Evolutionary conservation across 345 rosid genomes (phyloP).

Genomic region (Eucalyptus marginata): DNA sequence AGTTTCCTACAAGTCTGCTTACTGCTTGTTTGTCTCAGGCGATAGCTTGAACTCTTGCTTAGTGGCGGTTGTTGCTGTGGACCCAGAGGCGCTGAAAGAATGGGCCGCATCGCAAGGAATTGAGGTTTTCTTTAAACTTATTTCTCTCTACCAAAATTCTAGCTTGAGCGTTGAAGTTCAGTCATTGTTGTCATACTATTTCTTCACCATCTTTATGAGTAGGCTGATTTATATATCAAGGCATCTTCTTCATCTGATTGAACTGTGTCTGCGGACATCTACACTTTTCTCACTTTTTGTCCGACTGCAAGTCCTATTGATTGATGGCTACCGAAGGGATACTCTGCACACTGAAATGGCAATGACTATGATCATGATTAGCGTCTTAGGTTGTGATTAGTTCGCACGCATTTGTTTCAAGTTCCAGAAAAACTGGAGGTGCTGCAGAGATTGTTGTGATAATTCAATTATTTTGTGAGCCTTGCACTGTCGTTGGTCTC

Average conservation of each 20-base stretch:
- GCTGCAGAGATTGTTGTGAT: not conserved
- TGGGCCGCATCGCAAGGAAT: slow-evolving; percentile 75
- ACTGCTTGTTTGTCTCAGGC: slow-evolving; percentile 27
- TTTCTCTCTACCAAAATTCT: not conserved
- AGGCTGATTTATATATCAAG: not conserved
- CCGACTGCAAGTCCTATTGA: accelerated
- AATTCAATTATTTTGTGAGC: not conserved
- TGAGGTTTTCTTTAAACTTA: slow-evolving; percentile 19
- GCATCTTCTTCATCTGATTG: not conserved
- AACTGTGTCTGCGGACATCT: not conserved
- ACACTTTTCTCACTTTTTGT: not conserved
- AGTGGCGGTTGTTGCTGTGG: slow-evolving; percentile 70
- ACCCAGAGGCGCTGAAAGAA: slow-evolving; percentile 59
- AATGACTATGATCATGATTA: not conserved
- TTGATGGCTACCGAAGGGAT: not conserved
- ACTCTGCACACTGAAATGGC: not conserved
- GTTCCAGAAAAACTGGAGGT: not conserved
- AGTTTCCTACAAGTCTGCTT: not conserved
- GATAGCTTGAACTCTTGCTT: slow-evolving; percentile 79
- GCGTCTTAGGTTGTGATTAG: not conserved
- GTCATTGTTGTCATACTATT: not conserved
- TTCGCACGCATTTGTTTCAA: not conserved
- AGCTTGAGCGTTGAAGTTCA: not conserved
- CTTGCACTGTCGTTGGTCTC: not conserved
- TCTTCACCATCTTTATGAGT: not conserved